phyloP scores from a whole-genome alignment of 2,329 filamentous ascomycete genomes.

The Tolypocladium album region DNA sequence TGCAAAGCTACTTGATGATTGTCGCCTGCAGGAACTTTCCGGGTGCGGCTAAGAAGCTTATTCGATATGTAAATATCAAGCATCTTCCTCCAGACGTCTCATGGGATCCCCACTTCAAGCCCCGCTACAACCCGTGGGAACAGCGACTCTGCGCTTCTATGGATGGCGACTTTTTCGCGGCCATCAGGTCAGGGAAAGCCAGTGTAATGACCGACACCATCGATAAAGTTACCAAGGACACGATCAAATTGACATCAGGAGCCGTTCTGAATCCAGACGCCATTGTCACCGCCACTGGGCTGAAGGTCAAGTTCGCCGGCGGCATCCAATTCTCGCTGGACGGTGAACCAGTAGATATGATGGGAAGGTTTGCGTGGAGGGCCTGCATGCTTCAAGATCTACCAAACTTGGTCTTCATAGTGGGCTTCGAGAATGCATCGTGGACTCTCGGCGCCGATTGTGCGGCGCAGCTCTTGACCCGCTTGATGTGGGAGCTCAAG shows the following conservation, averaged over 20 bases:
- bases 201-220: slow-evolving; percentile 35
- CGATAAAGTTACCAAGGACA: slow-evolving; percentile 27
- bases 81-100: slow-evolving; percentile 37
- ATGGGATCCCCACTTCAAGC: slow-evolving; percentile 43
- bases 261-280: slow-evolving; percentile 42
- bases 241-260: slow-evolving; percentile 32
- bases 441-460: slow-evolving; percentile 55
- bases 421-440: slow-evolving; percentile 49
- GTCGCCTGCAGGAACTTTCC: slow-evolving; percentile 41
- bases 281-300: slow-evolving; percentile 55
- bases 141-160: slow-evolving; percentile 54
- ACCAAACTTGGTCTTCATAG: slow-evolving; percentile 47
- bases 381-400: slow-evolving; percentile 50
- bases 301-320: slow-evolving; percentile 45
- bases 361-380: slow-evolving; percentile 44
- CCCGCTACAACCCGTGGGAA: slow-evolving; percentile 50
- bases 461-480: slow-evolving; percentile 34
- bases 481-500: slow-evolving; percentile 40
- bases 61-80: slow-evolving; percentile 28
- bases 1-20: slow-evolving; percentile 28
- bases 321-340: slow-evolving; percentile 40
- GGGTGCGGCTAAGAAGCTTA: slow-evolving; percentile 25
- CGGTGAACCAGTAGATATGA: slow-evolving; percentile 28
- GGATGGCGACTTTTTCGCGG: slow-evolving; percentile 34
- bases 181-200: slow-evolving; percentile 25